A percentile compares a stretch with the other conserved stretches of the same genome.
Evolutionary conservation across 2,329 filamentous ascomycete species (phyloP).

Genomic region (Diaporthe nobilis): DNA sequence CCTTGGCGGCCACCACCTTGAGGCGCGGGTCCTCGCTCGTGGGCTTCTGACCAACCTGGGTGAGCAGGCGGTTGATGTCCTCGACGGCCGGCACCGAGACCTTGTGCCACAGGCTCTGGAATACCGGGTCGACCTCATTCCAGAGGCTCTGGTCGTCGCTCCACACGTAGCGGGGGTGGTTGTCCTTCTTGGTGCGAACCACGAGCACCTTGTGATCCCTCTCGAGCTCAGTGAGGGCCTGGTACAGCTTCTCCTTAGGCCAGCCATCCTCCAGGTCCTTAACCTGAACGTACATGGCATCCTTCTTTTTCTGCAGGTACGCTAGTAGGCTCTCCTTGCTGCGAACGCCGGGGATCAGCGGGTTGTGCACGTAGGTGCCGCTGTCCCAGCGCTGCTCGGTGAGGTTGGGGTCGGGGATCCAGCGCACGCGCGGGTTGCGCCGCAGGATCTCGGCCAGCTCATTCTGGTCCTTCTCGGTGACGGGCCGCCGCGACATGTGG

Average conservation of each 20-base stretch:
- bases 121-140: conserved; percentile 84
- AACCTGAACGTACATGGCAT: conserved; percentile 84
- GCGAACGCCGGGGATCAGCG: conserved; percentile 84
- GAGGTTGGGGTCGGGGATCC: conserved; percentile 69
- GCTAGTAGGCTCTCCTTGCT: conserved; percentile 82
- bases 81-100: conserved; percentile 82
- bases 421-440: conserved; percentile 72
- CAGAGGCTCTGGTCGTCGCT: conserved; percentile 85
- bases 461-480: conserved; percentile 72
- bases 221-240: conserved; percentile 84
- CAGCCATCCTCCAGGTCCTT: conserved; percentile 97
- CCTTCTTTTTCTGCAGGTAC: conserved; percentile 85
- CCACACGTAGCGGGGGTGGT: conserved; percentile 89
- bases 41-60: conserved; percentile 84
- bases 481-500: conserved; percentile 80
- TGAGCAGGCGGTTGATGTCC: conserved; percentile 82
- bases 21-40: conserved; percentile 83
- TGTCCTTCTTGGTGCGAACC: conserved; percentile 92
- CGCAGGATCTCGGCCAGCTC: conserved; percentile 78
- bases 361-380: conserved; percentile 86
- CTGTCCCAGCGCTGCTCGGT: conserved; percentile 76
- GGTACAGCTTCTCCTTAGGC: conserved; percentile 78
- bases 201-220: conserved; percentile 84
- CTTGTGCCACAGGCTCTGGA: conserved; percentile 86
- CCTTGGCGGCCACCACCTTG: conserved; percentile 69